Evolutionary conservation across 176 grass and related monocot genomes (phyloP), one percentile per base, ranked within the genome.

Genomic region (Cocos nucifera): DNA sequence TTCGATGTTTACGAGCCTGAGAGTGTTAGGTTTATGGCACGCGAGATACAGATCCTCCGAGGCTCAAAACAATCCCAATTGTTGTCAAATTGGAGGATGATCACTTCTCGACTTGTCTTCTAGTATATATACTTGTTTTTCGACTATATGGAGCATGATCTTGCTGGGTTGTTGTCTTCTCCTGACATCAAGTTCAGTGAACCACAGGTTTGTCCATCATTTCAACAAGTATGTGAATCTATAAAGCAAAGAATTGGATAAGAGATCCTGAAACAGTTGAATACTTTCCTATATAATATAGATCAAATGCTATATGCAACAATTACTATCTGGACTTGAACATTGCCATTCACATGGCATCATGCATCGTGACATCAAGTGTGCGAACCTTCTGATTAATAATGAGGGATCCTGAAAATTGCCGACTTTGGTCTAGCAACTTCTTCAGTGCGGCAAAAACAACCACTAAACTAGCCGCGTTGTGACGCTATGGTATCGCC

Each of bases 291-390:
- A 0, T 49, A 9, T 22, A 17, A 17, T 79, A 64, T 63, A 95
- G 93, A 77, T 98, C 71, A 98, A 92, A 61, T 98, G 94, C 61
- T 92, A 86, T 79, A 98, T 98, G 94, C 22, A 66, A 58, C 94
- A 98, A 76, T 61, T 98, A 23, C 79, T 98, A 39, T 74, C 68
- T 17, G 94, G 93, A 22, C 73, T 98, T 26, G 81, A 88, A 50
- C 94, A 98, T 62, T 98, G 93, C 62, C 94, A 98, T 74, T 73
- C 67, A 15, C 55, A 71, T 2, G 79, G 93, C 32, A 73, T 98
- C 50, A 98, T 98, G 82, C 94, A 98, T 79, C 70, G 88, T 7
- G 94, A 98, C 63, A 81, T 98, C 56, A 98, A 98, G 71, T 98
- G 94, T 69, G 87, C 94, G 0, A 98, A 98, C 71, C 78, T 98